Conservation (phyloP, 2,329 filamentous ascomycete genomes). For the Fusarium sulawesiense region DNA sequence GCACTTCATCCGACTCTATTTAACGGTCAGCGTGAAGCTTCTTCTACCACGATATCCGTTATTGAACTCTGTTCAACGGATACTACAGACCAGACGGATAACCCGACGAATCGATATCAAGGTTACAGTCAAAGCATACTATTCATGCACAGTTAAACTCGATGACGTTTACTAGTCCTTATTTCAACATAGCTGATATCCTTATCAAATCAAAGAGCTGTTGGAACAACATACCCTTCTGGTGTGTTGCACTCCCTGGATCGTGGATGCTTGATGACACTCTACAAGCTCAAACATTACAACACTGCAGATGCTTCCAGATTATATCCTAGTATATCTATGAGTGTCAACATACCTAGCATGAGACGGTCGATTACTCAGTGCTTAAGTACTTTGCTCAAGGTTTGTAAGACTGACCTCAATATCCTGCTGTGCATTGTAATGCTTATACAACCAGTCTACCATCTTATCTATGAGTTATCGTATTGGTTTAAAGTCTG, state of each 20-base stretch:
- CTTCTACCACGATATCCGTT: neutral
- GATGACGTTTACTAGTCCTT: neutral
- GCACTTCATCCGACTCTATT: neutral
- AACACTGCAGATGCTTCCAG: neutral
- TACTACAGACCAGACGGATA: neutral
- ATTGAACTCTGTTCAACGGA: neutral
- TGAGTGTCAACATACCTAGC: neutral
- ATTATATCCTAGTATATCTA: neutral
- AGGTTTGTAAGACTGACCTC: neutral
- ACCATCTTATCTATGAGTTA: neutral
- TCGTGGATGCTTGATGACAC: neutral
- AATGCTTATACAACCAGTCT: neutral
- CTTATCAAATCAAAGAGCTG: neutral
- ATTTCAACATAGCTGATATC: neutral
- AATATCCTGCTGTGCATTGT: neutral
- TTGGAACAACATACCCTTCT: neutral
- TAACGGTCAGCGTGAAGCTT: neutral
- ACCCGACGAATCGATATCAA: neutral
- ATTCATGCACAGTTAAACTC: neutral
- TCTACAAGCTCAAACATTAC: neutral
- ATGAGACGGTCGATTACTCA: neutral
- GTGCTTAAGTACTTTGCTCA: neutral
- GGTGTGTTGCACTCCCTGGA: neutral
- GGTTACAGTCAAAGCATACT: neutral
- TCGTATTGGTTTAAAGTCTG: neutral